Base-by-base conservation (phyloP, 768 basidiomycete species). In the Serendipita sp. region DNA sequence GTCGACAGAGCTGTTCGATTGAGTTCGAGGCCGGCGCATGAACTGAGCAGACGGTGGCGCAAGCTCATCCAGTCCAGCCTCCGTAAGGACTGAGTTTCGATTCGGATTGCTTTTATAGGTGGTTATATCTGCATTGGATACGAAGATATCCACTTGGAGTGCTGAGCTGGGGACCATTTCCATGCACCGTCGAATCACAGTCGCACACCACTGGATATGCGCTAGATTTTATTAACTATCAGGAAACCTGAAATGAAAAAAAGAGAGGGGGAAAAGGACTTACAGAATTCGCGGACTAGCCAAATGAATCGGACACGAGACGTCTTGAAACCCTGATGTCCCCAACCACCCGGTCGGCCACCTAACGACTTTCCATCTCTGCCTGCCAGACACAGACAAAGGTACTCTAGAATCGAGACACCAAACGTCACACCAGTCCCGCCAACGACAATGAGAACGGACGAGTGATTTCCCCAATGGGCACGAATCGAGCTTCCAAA, bases 351-450 rank as follows among this genome's bases (percentile, higher is more conserved):
- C 4, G 73, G 68, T 38, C 72, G 74, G 4, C 81, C 79, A 13
- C 82, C 83, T 11, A 83, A 71, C 65, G 72, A 71, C 65, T 70
- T 72, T 3, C 81, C 81, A 56, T 84, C 78, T 66, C 83, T 75
- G 44, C 80, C 81, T 1, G 81, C 76, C 70, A 89, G 73, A 66
- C 80, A 81, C 65, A 80, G 72, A 68, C 80, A 84, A 30, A 86
- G 67, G 68, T 83, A 83, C 71, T 87, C 82, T 66, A 90, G 75
- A 3, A 89, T 75, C 2, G 84, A 78, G 32, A 85, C 70, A 3
- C 83, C 86, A 70, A 86, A 90, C 66, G 81, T 82, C n/a, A 88
- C 83, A 2, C 88, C 88, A 0, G 84, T 84, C 18, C 88, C 88
- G 13, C 88, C 89, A 0, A 81, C 78, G 56, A 89, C 78, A 69